These are phyloP conservation scores for Apophysomyces sp. DNA, from an alignment of 371 early-diverging fungal species.

Conservation along the genomic window DNA sequence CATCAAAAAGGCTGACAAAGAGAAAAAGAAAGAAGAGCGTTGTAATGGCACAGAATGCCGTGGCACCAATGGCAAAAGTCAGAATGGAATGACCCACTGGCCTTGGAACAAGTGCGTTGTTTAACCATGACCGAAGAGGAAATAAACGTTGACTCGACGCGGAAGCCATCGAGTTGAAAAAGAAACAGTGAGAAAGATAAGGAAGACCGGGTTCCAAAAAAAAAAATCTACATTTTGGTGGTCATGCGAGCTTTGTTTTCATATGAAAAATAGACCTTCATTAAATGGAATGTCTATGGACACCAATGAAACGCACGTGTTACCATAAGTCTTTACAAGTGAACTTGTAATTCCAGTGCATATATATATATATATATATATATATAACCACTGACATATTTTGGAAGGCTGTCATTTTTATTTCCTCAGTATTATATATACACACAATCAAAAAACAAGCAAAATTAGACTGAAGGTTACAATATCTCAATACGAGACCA, in stretches of 20 bases:
- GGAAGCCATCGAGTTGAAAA: neutral
- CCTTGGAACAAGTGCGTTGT: neutral
- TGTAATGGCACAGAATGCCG: slow-evolving; percentile 13
- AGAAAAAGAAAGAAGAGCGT: slow-evolving; percentile 29
- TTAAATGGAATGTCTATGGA: too few relatives aligned
- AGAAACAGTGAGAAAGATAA: neutral
- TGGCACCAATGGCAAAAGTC: slow-evolving; percentile 13
- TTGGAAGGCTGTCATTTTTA: too few relatives aligned
- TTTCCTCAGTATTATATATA: too few relatives aligned
- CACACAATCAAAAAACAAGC: too few relatives aligned
- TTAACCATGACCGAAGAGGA: slow-evolving; percentile 9
- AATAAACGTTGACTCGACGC: neutral
- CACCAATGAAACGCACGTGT: too few relatives aligned
- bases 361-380: too few relatives aligned
- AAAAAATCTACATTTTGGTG: neutral
- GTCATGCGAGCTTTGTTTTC: neutral
- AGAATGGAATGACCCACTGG: slow-evolving; percentile 3
- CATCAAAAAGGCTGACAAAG: slow-evolving; percentile 26
- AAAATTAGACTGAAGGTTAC: too few relatives aligned
- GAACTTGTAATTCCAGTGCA: too few relatives aligned
- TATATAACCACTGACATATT: too few relatives aligned
- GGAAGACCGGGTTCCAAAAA: neutral
- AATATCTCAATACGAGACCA: too few relatives aligned
- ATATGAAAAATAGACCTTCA: neutral
- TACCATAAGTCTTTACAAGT: too few relatives aligned